These are phyloP conservation scores for Teratosphaeria gauchensis DNA, from an alignment of 2,329 filamentous ascomycete genomes.

Conservation along the genomic window DNA sequence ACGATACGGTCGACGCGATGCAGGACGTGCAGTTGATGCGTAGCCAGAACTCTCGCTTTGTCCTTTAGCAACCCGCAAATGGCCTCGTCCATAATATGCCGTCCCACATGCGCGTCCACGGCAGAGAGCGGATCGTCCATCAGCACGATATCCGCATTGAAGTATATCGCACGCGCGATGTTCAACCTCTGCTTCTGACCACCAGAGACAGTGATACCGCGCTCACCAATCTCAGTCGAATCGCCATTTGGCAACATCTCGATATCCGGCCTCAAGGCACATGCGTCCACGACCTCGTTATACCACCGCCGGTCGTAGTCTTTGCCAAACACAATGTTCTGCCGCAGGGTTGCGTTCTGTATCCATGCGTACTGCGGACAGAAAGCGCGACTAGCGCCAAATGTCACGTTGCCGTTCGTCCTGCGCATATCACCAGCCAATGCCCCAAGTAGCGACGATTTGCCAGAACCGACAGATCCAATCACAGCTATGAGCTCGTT, in stretches of 20 bases:
- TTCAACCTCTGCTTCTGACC: constrained; percentile 93
- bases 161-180: constrained; percentile 71
- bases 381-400: constrained; percentile 75
- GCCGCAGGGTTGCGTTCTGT: constrained; percentile 74
- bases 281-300: constrained; percentile 71
- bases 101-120: constrained; percentile 50
- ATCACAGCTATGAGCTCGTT: constrained; percentile 80
- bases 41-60: constrained; percentile 85
- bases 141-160: constrained; percentile 51
- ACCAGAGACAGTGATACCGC: constrained; percentile 89
- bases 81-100: constrained; percentile 81
- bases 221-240: constrained; percentile 84
- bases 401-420: constrained; percentile 60
- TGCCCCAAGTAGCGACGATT: constrained; percentile 79
- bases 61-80: constrained; percentile 80
- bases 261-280: constrained; percentile 73
- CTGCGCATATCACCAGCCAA: constrained; percentile 90
- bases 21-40: constrained; percentile 89
- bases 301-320: constrained; percentile 66
- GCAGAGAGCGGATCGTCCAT: constrained; percentile 56
- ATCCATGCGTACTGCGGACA: constrained; percentile 98
- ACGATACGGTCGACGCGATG: constrained; percentile 85
- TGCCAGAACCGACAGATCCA: constrained; percentile 79
- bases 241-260: constrained; percentile 91
- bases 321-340: constrained; percentile 90